Percentiles rank a stretch among this genome's conserved stretches.
These are phyloP conservation scores for Lyophyllum atratum DNA, from an alignment of 768 basidiomycete species.

Conservation along the genomic window DNA sequence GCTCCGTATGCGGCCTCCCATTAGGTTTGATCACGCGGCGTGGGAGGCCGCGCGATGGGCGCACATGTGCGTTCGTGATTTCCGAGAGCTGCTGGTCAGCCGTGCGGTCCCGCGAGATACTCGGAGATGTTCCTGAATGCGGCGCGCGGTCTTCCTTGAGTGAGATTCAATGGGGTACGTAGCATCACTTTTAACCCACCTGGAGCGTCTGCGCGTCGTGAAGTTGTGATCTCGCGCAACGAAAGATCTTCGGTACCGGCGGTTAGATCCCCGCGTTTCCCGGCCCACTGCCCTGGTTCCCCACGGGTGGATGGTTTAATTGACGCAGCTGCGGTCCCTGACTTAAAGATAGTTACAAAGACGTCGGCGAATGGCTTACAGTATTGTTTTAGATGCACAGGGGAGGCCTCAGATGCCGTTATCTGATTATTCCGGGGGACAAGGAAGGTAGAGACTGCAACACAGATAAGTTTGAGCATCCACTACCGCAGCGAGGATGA, in stretches of 20 bases:
- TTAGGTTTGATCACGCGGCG: slow-evolving; percentile 7
- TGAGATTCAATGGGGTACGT: background rate
- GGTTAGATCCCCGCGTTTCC: background rate
- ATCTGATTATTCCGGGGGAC: background rate
- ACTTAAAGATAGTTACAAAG: background rate
- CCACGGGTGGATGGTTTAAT: background rate
- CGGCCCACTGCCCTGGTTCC: background rate
- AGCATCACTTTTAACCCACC: background rate
- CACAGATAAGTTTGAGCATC: too few species aligned
- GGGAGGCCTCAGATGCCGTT: background rate
- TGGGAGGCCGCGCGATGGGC: background rate
- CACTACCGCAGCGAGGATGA: background rate
- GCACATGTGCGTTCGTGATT: background rate
- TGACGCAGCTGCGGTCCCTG: background rate
- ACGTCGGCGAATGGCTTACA: background rate
- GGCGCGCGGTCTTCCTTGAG: background rate
- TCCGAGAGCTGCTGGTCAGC: background rate
- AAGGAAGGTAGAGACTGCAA: background rate
- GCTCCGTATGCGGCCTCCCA: slow-evolving; percentile 3
- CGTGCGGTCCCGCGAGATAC: background rate
- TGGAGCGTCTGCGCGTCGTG: background rate
- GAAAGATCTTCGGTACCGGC: background rate
- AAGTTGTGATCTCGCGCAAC: background rate
- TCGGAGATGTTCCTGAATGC: background rate
- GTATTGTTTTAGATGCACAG: background rate